phyloP scores from a whole-genome alignment of 2,329 filamentous ascomycete species.

The Fusarium tricinctum region DNA sequence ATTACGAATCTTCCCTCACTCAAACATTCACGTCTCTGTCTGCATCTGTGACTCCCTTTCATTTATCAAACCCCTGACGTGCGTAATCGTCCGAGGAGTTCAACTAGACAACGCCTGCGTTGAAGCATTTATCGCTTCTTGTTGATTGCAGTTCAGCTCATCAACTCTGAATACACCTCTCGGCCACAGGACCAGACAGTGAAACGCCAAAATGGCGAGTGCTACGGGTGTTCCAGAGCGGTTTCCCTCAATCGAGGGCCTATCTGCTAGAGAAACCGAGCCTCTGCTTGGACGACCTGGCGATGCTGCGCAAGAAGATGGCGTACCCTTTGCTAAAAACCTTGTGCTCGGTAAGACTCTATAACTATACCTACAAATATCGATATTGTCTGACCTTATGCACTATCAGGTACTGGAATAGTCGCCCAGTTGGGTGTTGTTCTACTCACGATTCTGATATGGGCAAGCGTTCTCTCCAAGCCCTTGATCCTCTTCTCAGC shows the following conservation, averaged over 20 bases:
- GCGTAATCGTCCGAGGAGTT: background rate
- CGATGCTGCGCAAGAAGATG: slow-evolving; percentile 78
- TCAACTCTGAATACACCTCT: slow-evolving; percentile 3
- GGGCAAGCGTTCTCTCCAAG: slow-evolving; percentile 80
- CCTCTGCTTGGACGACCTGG: slow-evolving; percentile 70
- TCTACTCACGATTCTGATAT: slow-evolving; percentile 81
- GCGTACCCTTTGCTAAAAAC: slow-evolving; percentile 76
- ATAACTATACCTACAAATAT: background rate
- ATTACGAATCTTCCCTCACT: slow-evolving; percentile 15
- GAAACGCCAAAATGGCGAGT: slow-evolving; percentile 70
- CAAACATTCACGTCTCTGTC: background rate
- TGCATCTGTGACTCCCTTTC: background rate
- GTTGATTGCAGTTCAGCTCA: slow-evolving; percentile 1
- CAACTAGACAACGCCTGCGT: background rate
- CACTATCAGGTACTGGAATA: slow-evolving; percentile 78
- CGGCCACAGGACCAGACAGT: background rate
- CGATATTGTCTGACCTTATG: slow-evolving; percentile 12
- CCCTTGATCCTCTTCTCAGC: slow-evolving; percentile 85
- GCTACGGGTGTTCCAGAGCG: slow-evolving; percentile 75
- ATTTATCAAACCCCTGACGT: slow-evolving; percentile 2
- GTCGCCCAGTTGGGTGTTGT: slow-evolving; percentile 84
- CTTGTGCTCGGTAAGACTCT: slow-evolving; percentile 75
- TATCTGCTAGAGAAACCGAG: slow-evolving; percentile 56
- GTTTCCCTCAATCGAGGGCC: slow-evolving; percentile 47
- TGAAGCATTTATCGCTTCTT: background rate